These are phyloP conservation scores for Ophiostoma australiae DNA, from an alignment of 2,329 filamentous ascomycete genomes.

Conservation along the genomic window DNA sequence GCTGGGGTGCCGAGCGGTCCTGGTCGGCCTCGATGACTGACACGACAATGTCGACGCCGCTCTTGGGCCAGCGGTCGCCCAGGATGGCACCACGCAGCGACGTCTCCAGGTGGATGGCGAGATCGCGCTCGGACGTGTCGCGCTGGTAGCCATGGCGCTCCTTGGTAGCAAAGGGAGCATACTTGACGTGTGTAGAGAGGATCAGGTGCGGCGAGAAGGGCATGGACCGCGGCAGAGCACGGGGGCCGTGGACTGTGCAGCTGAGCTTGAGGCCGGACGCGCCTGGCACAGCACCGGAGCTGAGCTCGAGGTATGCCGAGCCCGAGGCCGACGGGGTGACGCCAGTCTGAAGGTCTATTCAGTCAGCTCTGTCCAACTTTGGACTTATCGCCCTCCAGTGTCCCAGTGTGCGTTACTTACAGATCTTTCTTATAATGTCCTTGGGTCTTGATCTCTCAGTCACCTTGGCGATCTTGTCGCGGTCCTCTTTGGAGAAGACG, in stretches of 20 bases:
- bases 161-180: conserved; percentile 86
- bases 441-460: conserved; percentile 54
- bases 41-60: conserved; percentile 88
- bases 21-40: conserved; percentile 93
- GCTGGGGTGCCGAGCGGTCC: conserved; percentile 52
- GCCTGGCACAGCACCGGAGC: conserved; percentile 41
- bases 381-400: no score
- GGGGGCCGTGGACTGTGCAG: conserved; percentile 88
- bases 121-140: conserved; percentile 79
- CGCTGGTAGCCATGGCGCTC: conserved; percentile 79
- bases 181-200: conserved; percentile 90
- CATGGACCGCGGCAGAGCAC: conserved; percentile 81
- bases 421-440: conserved; percentile 77
- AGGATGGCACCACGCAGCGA: conserved; percentile 85
- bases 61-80: conserved; percentile 96
- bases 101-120: conserved; percentile 86
- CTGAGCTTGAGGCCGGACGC: conserved; percentile 73
- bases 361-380: not conserved
- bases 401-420: conserved; percentile 48
- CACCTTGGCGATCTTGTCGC: conserved; percentile 41
- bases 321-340: conserved; percentile 90
- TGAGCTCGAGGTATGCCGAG: conserved; percentile 76
- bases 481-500: conserved; percentile 44
- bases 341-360: conserved; percentile 77
- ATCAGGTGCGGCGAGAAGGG: conserved; percentile 91